Evolutionary conservation across 495 filamentous ascomycete species (phyloP).

Genomic region (Pseudoneurospora amorphoporcata): DNA sequence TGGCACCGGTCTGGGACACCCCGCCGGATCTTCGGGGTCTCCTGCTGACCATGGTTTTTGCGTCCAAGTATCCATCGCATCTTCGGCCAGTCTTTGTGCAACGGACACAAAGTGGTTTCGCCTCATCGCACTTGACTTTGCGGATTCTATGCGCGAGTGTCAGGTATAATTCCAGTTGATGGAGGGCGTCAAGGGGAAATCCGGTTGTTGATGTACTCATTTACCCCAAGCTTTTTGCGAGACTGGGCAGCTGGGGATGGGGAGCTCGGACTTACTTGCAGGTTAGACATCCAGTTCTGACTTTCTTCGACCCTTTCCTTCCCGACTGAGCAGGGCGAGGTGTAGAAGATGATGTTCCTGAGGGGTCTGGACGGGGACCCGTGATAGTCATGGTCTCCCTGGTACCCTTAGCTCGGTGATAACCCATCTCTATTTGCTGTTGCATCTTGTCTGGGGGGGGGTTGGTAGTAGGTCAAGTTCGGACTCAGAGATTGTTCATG

Average conservation of each 20-base stretch:
- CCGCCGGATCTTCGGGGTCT: slow-evolving; percentile 15
- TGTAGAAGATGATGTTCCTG: slow-evolving; percentile 5
- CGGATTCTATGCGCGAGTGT: slow-evolving; percentile 17
- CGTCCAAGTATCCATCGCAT: slow-evolving; percentile 34
- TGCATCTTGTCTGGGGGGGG: not conserved
- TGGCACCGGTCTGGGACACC: not conserved
- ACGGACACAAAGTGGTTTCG: slow-evolving; percentile 31
- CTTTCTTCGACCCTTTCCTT: slow-evolving; percentile 26
- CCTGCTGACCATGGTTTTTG: slow-evolving; percentile 18
- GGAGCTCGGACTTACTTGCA: slow-evolving; percentile 22
- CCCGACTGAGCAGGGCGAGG: slow-evolving; percentile 14
- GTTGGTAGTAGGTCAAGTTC: not conserved
- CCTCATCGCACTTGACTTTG: slow-evolving; percentile 37
- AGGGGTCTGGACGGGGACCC: not conserved
- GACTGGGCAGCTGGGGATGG: not conserved
- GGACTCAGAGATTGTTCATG: not conserved
- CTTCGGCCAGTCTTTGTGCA: slow-evolving; percentile 36
- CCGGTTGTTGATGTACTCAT: not conserved
- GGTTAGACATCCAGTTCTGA: slow-evolving; percentile 27
- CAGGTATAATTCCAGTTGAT: not conserved
- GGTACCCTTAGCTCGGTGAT: not conserved
- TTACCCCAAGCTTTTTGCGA: not conserved
- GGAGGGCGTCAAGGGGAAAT: not conserved
- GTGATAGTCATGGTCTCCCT: not conserved
- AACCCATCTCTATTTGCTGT: not conserved